Base-by-base conservation (phyloP, 2,329 filamentous ascomycete species). In the Madurella fahalii region DNA sequence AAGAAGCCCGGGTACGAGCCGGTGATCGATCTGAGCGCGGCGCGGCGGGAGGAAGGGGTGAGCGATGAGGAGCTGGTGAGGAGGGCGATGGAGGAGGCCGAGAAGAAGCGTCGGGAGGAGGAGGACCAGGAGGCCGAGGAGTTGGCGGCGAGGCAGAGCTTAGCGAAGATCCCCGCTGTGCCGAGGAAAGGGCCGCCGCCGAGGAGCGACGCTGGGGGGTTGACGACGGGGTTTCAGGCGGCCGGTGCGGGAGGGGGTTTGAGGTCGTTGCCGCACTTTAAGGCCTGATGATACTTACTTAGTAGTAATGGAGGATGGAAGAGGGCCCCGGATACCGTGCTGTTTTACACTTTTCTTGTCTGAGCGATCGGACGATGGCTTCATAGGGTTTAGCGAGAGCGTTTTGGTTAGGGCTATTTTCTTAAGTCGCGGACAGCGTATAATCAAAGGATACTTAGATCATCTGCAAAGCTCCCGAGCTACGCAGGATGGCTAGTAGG, bases 231-330 rank as follows among this genome's bases (percentile, higher is more conserved):
- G 34, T 50, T 54, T 13, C 54, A 61, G n/a, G 20, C 16, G 17
- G 46, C 17, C 12, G 37, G 43, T 25, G 25, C 25, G 12, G 17
- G 42, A 5, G 56, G 52, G 9, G 58, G 58, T n/a, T 15, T 57
- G 47, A 51, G 58, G 47, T 16, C 47, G 18, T 17, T 56, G 50
- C 53, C 56, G 37, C 53, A 58, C 32, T 59, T 53, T 41, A 56
- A 40, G 34, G 40, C 25, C 15, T 42, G 3, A 25, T 25, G 7
- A 25, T 25, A n/a, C n/a, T 25, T 25, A 25, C 4, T 4, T 3
- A 7, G 25, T 25, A 7, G 25, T 25, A 25, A n/a, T n/a, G n/a
- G n/a, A n/a, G 25, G 4, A 25, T 25, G 25, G 25, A 25, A 25
- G 3, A 25, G 7, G 25, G 25, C 3, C 25, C 25, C 7, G 7